Conservation (phyloP, 352 stramenopile species). For the Phytophthora pseudosyringae region DNA sequence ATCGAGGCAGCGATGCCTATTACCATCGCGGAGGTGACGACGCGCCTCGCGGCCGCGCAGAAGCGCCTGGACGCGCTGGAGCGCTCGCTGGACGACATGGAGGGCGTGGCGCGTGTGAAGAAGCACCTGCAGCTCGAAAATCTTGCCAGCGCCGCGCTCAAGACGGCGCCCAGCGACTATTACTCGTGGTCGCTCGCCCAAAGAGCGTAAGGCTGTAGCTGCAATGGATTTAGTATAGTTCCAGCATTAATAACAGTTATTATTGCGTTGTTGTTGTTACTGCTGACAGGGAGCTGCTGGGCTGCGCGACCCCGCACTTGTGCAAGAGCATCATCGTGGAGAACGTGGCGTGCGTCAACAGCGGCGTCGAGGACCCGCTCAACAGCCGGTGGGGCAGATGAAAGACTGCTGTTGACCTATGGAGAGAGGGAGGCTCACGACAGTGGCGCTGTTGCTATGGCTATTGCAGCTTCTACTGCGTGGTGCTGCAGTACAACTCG, state of each 20-base stretch:
- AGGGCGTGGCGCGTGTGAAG: conserved; percentile 57
- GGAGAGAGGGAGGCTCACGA: background rate
- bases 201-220: conserved; percentile 47
- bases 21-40: conserved; percentile 41
- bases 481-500: conserved; percentile 89
- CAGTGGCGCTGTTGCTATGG: background rate
- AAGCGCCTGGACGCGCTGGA: conserved; percentile 54
- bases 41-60: conserved; percentile 38
- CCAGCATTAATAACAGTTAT: background rate
- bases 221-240: background rate
- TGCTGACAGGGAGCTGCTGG: conserved; percentile 56
- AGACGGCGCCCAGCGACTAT: conserved; percentile 73
- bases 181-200: conserved; percentile 77
- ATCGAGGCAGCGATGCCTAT: no score
- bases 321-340: conserved; percentile 93
- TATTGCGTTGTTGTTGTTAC: background rate
- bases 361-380: conserved; percentile 55
- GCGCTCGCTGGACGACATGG: conserved; percentile 52
- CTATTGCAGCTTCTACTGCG: conserved; percentile 72
- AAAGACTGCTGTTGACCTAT: background rate
- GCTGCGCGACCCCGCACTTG: conserved; percentile 70
- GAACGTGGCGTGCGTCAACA: conserved; percentile 80
- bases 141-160: conserved; percentile 67
- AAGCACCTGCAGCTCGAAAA: conserved; percentile 48
- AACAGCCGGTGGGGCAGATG: conserved; percentile 56